These are phyloP conservation scores for Neonothopanus nambi DNA, from an alignment of 1,284 basidiomycete genomes.

Conservation along the genomic window DNA sequence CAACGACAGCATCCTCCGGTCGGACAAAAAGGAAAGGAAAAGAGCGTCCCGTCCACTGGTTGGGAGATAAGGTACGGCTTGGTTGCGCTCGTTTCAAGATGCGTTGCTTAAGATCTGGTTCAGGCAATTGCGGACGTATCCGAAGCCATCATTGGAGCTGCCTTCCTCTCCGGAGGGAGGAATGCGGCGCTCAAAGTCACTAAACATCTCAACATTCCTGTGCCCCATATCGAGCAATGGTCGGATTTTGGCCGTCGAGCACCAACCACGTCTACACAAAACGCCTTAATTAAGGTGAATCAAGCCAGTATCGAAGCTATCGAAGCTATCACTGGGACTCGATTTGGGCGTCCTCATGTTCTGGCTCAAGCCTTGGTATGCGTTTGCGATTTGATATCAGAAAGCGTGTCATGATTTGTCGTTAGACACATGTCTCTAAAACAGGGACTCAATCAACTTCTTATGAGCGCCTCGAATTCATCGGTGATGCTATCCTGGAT, in stretches of 20 bases:
- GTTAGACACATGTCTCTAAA: constrained; percentile 66
- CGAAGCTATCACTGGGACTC: constrained; percentile 62
- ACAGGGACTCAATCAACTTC: constrained; percentile 53
- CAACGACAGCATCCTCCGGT: constrained; percentile 31
- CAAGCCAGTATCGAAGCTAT: constrained; percentile 52
- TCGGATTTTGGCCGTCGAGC: constrained; percentile 59
- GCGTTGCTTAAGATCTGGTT: neutral
- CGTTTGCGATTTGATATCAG: constrained; percentile 17
- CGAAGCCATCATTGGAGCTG: constrained; percentile 81
- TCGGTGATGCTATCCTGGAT: constrained; percentile 82
- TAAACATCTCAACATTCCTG: constrained; percentile 62
- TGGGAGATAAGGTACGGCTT: constrained; percentile 75
- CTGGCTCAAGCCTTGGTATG: constrained; percentile 72
- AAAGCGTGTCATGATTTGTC: constrained; percentile 4
- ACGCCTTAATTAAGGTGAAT: constrained; percentile 41
- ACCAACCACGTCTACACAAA: constrained; percentile 37
- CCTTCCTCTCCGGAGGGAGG: constrained; percentile 68
- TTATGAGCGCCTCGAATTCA: constrained; percentile 77
- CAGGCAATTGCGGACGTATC: constrained; percentile 81
- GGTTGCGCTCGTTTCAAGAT: neutral
- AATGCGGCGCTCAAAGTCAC: constrained; percentile 62
- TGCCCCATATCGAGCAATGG: constrained; percentile 65
- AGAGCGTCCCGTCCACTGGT: constrained; percentile 52
- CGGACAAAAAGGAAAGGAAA: constrained; percentile 40
- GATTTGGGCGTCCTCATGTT: constrained; percentile 59